Evolutionary conservation across 225 moss, liverwort and hornwort species (phyloP).

Genomic region (Asterella californica): DNA sequence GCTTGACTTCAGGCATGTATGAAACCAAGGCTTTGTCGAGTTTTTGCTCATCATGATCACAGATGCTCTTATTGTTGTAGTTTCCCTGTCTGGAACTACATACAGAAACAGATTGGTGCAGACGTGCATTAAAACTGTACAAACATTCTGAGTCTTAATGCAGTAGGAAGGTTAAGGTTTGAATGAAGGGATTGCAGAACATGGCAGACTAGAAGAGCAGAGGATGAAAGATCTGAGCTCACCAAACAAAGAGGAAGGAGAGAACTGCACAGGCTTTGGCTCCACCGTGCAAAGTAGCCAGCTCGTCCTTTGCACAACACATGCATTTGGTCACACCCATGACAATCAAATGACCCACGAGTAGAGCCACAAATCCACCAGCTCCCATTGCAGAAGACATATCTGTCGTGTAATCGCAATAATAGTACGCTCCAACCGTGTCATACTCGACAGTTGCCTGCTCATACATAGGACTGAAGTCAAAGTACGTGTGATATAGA

Average conservation of each 20-base stretch:
- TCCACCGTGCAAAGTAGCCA: slow-evolving; percentile 52
- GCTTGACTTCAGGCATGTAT: too few relatives aligned
- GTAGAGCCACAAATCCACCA: slow-evolving; percentile 62
- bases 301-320: slow-evolving; percentile 56
- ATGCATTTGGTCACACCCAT: slow-evolving; percentile 74
- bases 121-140: too few relatives aligned
- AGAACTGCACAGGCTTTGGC: slow-evolving; percentile 58
- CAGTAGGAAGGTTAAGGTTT: too few relatives aligned
- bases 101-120: too few relatives aligned
- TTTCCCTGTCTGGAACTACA: too few relatives aligned
- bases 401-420: slow-evolving; percentile 73
- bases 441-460: slow-evolving; percentile 41
- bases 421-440: slow-evolving; percentile 51
- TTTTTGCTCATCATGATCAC: too few relatives aligned
- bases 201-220: too few relatives aligned
- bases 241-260: slow-evolving; percentile 68
- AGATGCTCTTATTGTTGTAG: too few relatives aligned
- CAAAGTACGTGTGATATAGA: neutral
- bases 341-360: slow-evolving; percentile 54
- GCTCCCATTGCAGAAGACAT: slow-evolving; percentile 67
- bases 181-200: too few relatives aligned
- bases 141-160: too few relatives aligned
- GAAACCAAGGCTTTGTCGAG: too few relatives aligned
- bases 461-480: slow-evolving; percentile 7
- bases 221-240: neutral